Evolutionary conservation across 306 rosid species (phyloP).

Genomic region (Urtica urens): DNA sequence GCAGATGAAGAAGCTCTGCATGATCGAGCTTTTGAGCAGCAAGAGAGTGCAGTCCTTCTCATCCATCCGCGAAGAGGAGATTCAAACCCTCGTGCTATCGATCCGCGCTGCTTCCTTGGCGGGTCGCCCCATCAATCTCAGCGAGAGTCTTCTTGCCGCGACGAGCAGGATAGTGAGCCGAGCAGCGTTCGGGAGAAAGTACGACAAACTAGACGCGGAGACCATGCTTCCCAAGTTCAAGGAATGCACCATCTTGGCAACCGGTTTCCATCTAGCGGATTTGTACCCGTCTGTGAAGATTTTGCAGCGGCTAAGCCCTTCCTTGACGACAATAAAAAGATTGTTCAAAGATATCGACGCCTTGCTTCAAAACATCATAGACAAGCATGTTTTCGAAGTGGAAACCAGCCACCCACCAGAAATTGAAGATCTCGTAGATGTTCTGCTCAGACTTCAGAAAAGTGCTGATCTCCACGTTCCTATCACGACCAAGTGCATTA

Average conservation of each 20-base stretch:
- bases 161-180: not conserved
- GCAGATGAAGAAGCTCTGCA: not conserved
- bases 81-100: not conserved
- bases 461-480: not conserved
- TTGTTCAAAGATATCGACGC: not conserved
- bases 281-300: not conserved
- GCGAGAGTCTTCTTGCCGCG: not conserved
- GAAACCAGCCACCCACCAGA: not conserved
- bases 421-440: constrained; percentile 2
- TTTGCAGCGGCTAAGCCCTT: not conserved
- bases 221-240: not conserved
- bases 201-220: not conserved
- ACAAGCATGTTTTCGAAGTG: not conserved
- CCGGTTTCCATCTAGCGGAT: not conserved
- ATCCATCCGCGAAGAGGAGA: not conserved
- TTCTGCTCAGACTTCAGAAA: not conserved
- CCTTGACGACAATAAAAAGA: not conserved
- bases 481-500: not conserved
- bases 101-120: not conserved
- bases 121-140: not conserved
- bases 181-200: not conserved
- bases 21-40: not conserved
- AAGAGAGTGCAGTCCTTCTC: not conserved
- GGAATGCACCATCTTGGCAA: not conserved
- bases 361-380: not conserved